A percentile compares a stretch with the other conserved stretches of the same genome.
These are phyloP conservation scores for Penicillium taxi DNA, from an alignment of 495 filamentous ascomycete genomes.

Conservation along the genomic window DNA sequence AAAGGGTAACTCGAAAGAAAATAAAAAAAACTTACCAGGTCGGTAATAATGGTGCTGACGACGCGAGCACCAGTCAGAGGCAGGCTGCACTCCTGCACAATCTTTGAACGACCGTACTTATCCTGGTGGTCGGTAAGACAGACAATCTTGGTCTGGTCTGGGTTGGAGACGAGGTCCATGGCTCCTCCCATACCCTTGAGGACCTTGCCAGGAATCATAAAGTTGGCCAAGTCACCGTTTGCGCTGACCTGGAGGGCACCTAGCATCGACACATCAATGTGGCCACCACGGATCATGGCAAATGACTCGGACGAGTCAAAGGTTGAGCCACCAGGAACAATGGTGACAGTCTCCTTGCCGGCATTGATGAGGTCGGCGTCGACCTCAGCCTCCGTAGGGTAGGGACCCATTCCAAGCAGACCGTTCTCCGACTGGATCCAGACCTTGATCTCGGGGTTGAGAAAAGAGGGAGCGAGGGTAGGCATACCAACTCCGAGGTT, in stretches of 20 bases:
- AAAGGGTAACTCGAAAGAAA: background rate
- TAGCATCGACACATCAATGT: conserved; percentile 82
- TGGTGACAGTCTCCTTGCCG: conserved; percentile 87
- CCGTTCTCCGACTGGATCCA: conserved; percentile 90
- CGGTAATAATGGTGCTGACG: conserved; percentile 86
- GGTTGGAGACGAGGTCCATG: conserved; percentile 89
- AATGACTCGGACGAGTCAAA: conserved; percentile 87
- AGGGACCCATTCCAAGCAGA: conserved; percentile 79
- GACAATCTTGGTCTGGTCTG: conserved; percentile 77
- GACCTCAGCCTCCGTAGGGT: conserved; percentile 67
- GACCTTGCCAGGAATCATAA: conserved; percentile 83
- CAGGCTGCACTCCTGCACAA: conserved; percentile 76
- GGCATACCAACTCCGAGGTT: conserved; percentile 93
- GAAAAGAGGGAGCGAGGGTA: conserved; percentile 76
- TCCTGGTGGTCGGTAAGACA: conserved; percentile 89
- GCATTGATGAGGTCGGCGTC: conserved; percentile 91
- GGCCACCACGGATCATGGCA: conserved; percentile 84
- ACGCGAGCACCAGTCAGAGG: conserved; percentile 79
- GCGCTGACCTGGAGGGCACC: conserved; percentile 85
- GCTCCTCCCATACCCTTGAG: conserved; percentile 94
- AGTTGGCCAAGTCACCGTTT: conserved; percentile 81
- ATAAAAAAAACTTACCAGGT: conserved; percentile 52
- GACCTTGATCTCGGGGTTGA: conserved; percentile 69
- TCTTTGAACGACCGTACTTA: conserved; percentile 82
- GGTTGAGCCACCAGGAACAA: conserved; percentile 68